These are phyloP conservation scores for Alternaria ethzedia DNA, from an alignment of 2,329 filamentous ascomycete genomes.

Conservation along the genomic window DNA sequence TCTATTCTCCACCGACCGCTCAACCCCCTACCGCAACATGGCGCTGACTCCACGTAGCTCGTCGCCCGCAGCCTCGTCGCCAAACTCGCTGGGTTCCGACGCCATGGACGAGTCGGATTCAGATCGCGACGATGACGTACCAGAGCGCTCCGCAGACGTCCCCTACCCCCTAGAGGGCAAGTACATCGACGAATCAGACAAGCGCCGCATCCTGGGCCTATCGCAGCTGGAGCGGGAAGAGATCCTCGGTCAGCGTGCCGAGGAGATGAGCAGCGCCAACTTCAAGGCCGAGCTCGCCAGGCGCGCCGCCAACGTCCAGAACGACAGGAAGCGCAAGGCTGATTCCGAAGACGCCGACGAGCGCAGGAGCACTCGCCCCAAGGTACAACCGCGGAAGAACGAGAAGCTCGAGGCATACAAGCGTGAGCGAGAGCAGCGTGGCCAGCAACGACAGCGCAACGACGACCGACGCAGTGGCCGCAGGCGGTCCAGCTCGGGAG, in stretches of 20 bases:
- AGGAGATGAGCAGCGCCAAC: conserved; percentile 79
- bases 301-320: conserved; percentile 70
- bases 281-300: conserved; percentile 84
- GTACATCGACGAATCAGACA: conserved; percentile 65
- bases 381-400: conserved; percentile 63
- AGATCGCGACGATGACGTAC: conserved; percentile 47
- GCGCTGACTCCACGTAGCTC: conserved; percentile 62
- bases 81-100: conserved; percentile 76
- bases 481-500: conserved; percentile 52
- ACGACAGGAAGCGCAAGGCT: conserved; percentile 74
- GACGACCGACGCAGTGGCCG: conserved; percentile 57
- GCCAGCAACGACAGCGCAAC: conserved; percentile 60
- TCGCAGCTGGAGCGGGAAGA: conserved; percentile 91
- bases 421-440: conserved; percentile 64
- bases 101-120: conserved; percentile 84
- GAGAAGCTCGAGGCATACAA: conserved; percentile 74
- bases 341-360: conserved; percentile 81
- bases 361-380: conserved; percentile 67
- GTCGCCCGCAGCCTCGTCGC: conserved; percentile 68
- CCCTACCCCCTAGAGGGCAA: conserved; percentile 87
- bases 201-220: conserved; percentile 75
- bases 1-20: conserved; percentile 16
- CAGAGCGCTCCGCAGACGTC: conserved; percentile 66
- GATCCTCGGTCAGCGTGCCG: conserved; percentile 84
- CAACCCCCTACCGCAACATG: conserved; percentile 20